Conservation (phyloP, 768 basidiomycete genomes). For the Chalciporus piperatus region DNA sequence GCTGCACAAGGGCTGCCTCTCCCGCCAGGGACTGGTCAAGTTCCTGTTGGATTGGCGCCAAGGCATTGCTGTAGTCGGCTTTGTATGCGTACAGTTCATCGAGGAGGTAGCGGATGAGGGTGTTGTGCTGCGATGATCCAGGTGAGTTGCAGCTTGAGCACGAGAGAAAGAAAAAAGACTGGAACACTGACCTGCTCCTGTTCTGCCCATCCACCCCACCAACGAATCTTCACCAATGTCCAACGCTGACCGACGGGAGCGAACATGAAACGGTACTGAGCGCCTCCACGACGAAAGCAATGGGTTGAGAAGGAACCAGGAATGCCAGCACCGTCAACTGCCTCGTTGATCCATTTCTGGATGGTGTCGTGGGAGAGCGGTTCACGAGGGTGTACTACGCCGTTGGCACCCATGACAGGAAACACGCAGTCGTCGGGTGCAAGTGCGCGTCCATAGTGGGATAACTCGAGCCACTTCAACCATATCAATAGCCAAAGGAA, state of each 20-base stretch:
- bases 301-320: not conserved
- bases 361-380: slow-evolving; percentile 27
- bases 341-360: slow-evolving; percentile 25
- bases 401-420: slow-evolving; percentile 17
- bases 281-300: not conserved
- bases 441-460: slow-evolving; percentile 12
- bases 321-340: slow-evolving; percentile 10
- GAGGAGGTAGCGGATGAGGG: slow-evolving; percentile 22
- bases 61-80: slow-evolving; percentile 20
- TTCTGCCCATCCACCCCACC: slow-evolving; percentile 45
- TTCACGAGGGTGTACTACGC: slow-evolving; percentile 9
- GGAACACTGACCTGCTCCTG: slow-evolving; percentile 32
- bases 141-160: not conserved
- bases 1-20: not conserved
- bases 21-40: not conserved
- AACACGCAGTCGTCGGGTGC: slow-evolving; percentile 25
- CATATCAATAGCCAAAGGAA: slow-evolving; percentile 29
- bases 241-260: slow-evolving; percentile 35
- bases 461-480: slow-evolving; percentile 3
- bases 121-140: not conserved
- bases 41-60: not conserved
- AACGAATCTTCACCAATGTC: slow-evolving; percentile 33
- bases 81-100: slow-evolving; percentile 28
- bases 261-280: slow-evolving; percentile 35
- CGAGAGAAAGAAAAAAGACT: no score